Evolutionary conservation across 2,329 filamentous ascomycete species (phyloP), one percentile per base, ranked within the genome.

Genomic region (Neopestalotiopsis sp.): DNA sequence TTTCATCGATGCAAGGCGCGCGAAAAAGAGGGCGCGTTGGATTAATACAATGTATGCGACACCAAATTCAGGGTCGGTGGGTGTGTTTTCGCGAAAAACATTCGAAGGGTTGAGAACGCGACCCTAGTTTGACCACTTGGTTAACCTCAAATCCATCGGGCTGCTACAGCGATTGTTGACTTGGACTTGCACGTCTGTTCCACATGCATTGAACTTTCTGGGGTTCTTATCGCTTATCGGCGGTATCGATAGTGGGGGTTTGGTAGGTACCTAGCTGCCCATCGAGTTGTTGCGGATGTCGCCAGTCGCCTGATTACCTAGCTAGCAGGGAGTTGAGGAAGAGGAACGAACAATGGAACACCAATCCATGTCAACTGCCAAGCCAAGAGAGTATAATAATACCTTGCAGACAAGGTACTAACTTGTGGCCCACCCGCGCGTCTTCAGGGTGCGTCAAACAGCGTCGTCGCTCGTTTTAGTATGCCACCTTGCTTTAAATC

Each of bases 91-190:
- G 40, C 59, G 32, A 30, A 40, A 62, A 34, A 6, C 6, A 30
- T 34, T 62, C 59, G 32, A 42, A 20, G 59, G 12, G 28, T 20
- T 17, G 59, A 40, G 28, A 59, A 62, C 30, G 28, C 32, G 59
- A 62, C 14, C 24, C 32, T 62, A 34, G 34, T 38, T 7, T 40
- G 59, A 62, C 59, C 59, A 34, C 17, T 38, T 59, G 13, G 20
- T n/a, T 20, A 13, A 28, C 32, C n/a, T 62, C 17, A 53, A 53
- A 53, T 53, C 59, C 34, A 20, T 40, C 32, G 59, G 59, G 59
- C 59, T 40, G 30, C n/a, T 28, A 32, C 59, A 62, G 30, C 32
- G 59, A 40, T 62, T 62, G 59, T 62, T 62, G 30, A 62, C 59
- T 62, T 40, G 28, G 3, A 20, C 45, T 3, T 9, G 45, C 45